Evolutionary conservation across 148 eudicot genomes (phyloP).

Genomic region (Rhododendron griersonianum): DNA sequence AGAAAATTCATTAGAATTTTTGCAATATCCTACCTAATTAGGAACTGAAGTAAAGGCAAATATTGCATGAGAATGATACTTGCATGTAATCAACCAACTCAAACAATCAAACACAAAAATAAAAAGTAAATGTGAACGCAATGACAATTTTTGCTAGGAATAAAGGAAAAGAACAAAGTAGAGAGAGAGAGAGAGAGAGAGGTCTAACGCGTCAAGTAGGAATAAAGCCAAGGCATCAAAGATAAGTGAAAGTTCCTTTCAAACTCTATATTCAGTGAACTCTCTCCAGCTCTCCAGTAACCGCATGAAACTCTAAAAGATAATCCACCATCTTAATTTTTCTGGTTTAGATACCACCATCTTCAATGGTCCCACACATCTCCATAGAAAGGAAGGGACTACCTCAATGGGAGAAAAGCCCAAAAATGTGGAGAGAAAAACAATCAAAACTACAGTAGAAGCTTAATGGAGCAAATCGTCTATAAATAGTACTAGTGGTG

Average conservation of each 20-base stretch:
- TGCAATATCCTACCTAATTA: not conserved
- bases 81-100: not conserved
- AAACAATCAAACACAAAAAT: too few relatives aligned
- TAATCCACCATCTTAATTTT: not conserved
- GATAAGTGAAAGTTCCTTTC: not conserved
- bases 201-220: not conserved
- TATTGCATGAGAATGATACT: not conserved
- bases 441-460: not conserved
- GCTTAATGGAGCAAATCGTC: not conserved
- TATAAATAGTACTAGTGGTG: not conserved
- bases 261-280: not conserved
- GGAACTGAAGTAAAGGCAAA: not conserved
- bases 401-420: not conserved
- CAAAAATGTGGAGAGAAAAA: not conserved
- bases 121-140: constrained; percentile 10
- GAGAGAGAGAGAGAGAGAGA: not conserved
- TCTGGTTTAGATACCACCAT: not conserved
- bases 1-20: not conserved
- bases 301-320: not conserved
- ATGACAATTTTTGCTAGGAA: not conserved
- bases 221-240: constrained; percentile 11
- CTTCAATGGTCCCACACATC: constrained; percentile 5
- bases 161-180: not conserved
- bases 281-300: not conserved
- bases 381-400: not conserved